Conservation (phyloP, 1,139 yeast genomes). For the Magnusiomyces clavatus region DNA sequence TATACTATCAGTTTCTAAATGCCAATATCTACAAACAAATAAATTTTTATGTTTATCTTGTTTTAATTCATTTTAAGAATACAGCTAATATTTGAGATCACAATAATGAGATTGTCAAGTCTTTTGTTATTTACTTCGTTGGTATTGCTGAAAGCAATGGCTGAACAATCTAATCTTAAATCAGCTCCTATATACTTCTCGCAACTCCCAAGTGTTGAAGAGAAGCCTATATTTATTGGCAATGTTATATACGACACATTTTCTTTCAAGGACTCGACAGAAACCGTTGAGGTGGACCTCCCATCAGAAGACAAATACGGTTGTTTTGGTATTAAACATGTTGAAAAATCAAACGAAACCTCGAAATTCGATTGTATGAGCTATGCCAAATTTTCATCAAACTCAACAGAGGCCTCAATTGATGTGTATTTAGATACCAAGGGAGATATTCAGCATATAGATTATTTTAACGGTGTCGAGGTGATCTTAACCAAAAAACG, state of each 20-base stretch:
- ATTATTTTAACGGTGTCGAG: too few species aligned
- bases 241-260: slow-evolving; percentile 8
- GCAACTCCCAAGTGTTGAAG: neutral
- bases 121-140: too few species aligned
- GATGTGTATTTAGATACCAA: slow-evolving; percentile 7
- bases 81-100: too few species aligned
- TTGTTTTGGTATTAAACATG: slow-evolving; percentile 22
- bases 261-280: slow-evolving; percentile 4
- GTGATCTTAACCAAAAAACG: too few species aligned
- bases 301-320: slow-evolving; percentile 2
- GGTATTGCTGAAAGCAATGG: too few species aligned
- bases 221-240: neutral
- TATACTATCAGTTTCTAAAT: too few species aligned
- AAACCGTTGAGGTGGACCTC: slow-evolving; percentile 14
- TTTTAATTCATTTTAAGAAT: too few species aligned
- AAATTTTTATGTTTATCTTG: too few species aligned
- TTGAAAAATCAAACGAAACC: slow-evolving; percentile 19
- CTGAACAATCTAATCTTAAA: neutral
- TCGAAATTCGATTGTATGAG: slow-evolving; percentile 14
- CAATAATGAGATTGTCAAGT: too few species aligned
- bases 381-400: neutral
- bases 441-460: neutral
- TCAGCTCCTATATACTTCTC: neutral
- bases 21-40: too few species aligned
- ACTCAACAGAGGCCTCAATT: slow-evolving; percentile 4